Evolutionary conservation across 108 stramenopile genomes (phyloP).

Genomic region (Thalassiosira profunda): DNA sequence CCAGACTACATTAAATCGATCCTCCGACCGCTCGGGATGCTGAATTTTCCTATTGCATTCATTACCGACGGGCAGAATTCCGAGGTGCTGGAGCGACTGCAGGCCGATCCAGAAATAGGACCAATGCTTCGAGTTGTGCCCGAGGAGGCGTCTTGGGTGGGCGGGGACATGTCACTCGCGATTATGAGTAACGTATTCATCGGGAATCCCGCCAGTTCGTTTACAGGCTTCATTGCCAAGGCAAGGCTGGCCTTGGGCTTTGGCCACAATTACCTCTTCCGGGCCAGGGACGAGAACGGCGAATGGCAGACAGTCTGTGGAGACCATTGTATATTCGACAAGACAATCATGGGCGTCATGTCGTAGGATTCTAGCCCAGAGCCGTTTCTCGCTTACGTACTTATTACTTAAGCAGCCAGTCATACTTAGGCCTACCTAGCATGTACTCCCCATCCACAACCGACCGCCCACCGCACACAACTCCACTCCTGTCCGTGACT

Average conservation of each 20-base stretch:
- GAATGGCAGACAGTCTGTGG: conserved; percentile 32
- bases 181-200: conserved; percentile 35
- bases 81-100: conserved; percentile 7
- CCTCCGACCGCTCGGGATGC: conserved; percentile 28
- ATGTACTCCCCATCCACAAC: no score
- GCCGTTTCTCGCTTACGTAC: no score
- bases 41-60: conserved; percentile 34
- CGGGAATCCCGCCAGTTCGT: conserved; percentile 38
- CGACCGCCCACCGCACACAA: no score
- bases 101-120: conserved; percentile 38
- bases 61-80: conserved; percentile 24
- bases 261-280: conserved; percentile 29
- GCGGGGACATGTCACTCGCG: conserved; percentile 37
- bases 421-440: no score
- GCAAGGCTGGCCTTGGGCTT: conserved; percentile 38
- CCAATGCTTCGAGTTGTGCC: conserved; percentile 27
- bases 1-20: conserved; percentile 41
- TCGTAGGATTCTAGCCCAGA: no score
- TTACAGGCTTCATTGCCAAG: conserved; percentile 49
- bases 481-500: no score
- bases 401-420: no score
- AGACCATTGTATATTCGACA: conserved; percentile 36
- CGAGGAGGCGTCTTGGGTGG: conserved; percentile 23
- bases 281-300: conserved; percentile 8
- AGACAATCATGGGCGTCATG: no score